Base-by-base conservation (phyloP, 2,329 filamentous ascomycete species). In the Coniochaeta pulveracea region DNA sequence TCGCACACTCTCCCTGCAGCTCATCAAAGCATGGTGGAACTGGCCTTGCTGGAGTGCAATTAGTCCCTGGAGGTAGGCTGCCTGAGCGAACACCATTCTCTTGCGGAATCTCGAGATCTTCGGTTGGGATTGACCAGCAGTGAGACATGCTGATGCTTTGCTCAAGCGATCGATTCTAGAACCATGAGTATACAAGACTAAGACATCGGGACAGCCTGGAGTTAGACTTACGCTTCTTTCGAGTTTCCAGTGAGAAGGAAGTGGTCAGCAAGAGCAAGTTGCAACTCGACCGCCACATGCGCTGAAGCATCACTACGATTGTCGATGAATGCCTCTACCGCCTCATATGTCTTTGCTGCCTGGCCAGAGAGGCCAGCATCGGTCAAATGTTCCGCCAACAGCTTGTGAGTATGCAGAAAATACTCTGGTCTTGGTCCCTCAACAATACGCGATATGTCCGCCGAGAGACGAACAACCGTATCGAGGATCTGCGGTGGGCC, bases 221-320 rank as follows among this genome's bases (percentile, higher is more conserved):
- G 19, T 17, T 9, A 31, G 4, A 33, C 30, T 47, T 49, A 63
- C 50, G 72, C 80, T 54, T 80, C 76, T 8, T 76, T 66, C 11
- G 72, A 57, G 32, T 76, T 74, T 8, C 80, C 80, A 10, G 78
- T 69, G 2, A 72, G 70, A 12, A 88, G 60, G 18, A 79, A 64
- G 50, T 86, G 85, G 50, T 93, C 84, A 1, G 82, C 77, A 39
- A 78, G 76, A 0, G 76, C 73, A 6, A 94, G 57, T 42, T 86
- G 71, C 51, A 80, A 80, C 11, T 56, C 55, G 8, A 63, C 63
- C 14, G 63, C 42, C 5, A 61, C 52, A 12, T 65, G 58, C 10
- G 50, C 50, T 3, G 60, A 55, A 3, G 55, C 32, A 4, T 51
- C 39, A 0, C 58, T 49, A n/a, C 57, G 48, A 33, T 58, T 45